Conservation (phyloP, 441 rosid genomes). For the Erodium chrysanthum region DNA sequence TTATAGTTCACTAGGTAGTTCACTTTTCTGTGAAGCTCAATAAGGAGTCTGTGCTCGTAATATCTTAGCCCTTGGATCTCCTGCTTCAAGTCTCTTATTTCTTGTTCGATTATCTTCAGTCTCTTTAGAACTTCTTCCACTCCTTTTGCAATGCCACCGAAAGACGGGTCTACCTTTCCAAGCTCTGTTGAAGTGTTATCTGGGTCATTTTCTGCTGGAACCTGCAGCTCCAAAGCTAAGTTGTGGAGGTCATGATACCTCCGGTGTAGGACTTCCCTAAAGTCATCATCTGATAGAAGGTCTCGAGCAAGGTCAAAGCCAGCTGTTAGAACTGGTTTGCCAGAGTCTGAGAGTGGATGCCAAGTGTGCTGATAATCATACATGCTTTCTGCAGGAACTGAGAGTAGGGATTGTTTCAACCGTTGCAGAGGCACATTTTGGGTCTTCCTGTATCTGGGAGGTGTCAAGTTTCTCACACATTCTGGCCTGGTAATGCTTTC, state of each 20-base stretch:
- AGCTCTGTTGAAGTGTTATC: conserved; percentile 31
- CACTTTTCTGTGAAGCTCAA: conserved; percentile 81
- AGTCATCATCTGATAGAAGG: conserved; percentile 86
- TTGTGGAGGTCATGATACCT: conserved; percentile 74
- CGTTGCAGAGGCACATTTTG: conserved; percentile 57
- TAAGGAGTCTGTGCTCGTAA: conserved; percentile 73
- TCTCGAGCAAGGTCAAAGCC: conserved; percentile 83
- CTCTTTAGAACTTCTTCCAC: conserved; percentile 77
- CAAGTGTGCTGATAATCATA: conserved; percentile 94
- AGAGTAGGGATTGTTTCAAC: conserved; percentile 66
- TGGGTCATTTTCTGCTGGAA: conserved; percentile 45
- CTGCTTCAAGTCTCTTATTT: conserved; percentile 83
- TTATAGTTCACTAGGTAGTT: conserved; percentile 81
- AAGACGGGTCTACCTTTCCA: conserved; percentile 64
- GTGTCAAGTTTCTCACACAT: conserved; percentile 59
- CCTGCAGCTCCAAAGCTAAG: conserved; percentile 77
- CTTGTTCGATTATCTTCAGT: conserved; percentile 87
- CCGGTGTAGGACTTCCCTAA: conserved; percentile 72
- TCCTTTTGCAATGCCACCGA: conserved; percentile 81
- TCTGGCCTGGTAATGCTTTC: conserved; percentile 72
- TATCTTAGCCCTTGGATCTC: conserved; percentile 91
- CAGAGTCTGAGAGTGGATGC: conserved; percentile 57
- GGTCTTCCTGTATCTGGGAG: conserved; percentile 64
- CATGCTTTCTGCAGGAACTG: conserved; percentile 79
- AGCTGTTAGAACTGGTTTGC: conserved; percentile 42